These are phyloP conservation scores for Kuraishia capsulata DNA, from an alignment of 805 yeast genomes.

Conservation along the genomic window DNA sequence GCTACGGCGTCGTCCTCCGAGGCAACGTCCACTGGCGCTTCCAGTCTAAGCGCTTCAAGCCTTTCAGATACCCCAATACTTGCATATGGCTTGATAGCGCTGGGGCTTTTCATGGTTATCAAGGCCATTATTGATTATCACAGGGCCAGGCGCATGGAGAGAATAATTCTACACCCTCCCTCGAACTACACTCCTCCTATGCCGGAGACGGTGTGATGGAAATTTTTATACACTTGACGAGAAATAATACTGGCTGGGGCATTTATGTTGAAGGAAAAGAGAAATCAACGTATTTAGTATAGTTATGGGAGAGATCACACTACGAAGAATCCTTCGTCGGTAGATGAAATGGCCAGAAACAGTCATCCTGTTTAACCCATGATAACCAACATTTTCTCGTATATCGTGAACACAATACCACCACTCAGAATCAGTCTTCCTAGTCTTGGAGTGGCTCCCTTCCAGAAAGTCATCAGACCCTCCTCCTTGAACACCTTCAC, in stretches of 20 bases:
- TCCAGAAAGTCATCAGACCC: conserved; percentile 90
- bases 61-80: conserved; percentile 36
- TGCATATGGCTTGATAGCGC: conserved; percentile 52
- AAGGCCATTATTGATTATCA: conserved; percentile 67
- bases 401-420: conserved; percentile 94
- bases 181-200: conserved; percentile 7
- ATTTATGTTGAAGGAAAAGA: not conserved
- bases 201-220: conserved; percentile 2
- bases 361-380: conserved; percentile 21
- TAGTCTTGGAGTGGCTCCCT: conserved; percentile 94
- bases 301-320: not conserved
- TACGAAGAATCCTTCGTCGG: no score
- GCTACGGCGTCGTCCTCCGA: not conserved
- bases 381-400: conserved; percentile 77
- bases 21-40: not conserved
- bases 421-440: conserved; percentile 91
- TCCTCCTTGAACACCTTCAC: conserved; percentile 72
- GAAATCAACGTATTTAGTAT: no score
- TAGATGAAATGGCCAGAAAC: not conserved
- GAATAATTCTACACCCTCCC: conserved; percentile 42
- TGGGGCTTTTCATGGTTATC: conserved; percentile 58
- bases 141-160: conserved; percentile 72
- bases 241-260: not conserved
- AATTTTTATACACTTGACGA: not conserved
- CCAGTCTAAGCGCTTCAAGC: conserved; percentile 4